Evolutionary conservation across 805 yeast genomes (phyloP), one percentile per base, ranked within the genome.

Genomic region (Kuraishia ogatae): DNA sequence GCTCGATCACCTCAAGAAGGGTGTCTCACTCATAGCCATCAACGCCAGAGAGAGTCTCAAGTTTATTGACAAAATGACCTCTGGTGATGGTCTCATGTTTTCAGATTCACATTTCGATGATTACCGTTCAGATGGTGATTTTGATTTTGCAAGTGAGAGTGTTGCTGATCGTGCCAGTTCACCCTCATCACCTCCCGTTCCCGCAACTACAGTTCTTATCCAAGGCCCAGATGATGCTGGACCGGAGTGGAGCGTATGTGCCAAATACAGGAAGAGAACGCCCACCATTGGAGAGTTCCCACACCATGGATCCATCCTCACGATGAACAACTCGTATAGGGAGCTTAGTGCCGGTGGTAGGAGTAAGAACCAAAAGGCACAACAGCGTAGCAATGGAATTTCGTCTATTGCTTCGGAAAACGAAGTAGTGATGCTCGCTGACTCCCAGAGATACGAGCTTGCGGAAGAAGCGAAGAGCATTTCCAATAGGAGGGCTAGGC

Each of bases 21-120:
- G 84, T 1, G 68, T 73, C 20, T 76, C 82, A 19, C 73, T 84
- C 63, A 73, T 76, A 58, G 82, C 88, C 20, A 74, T 77, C n/a
- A 82, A 82, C 66, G 86, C 92, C 7, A 72, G 84, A 54, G 87
- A 84, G 62, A 79, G 89, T 20, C 74, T 85, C 53, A 71, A 78
- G 55, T 81, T 84, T 60, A 81, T 86, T 54, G 90, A 85, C 59
- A 68, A 70, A 43, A 55, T 64, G 49, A 58, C 67, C 51, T 57
- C 63, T 7, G 15, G 39, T 15, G 57, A 55, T 15, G 58, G 58
- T 56, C 8, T 51, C 20, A 21, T 28, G 39, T n/a, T 23, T 19
- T 8, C 39, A 21, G 22, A 22, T 19, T 29, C 24, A 13, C 43
- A 24, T 13, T 22, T 15, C 19, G 56, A 51, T 17, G 17, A 4